These are phyloP conservation scores for Nicotiana tabacum DNA, from an alignment of 257 asterid species.

Conservation along the genomic window DNA sequence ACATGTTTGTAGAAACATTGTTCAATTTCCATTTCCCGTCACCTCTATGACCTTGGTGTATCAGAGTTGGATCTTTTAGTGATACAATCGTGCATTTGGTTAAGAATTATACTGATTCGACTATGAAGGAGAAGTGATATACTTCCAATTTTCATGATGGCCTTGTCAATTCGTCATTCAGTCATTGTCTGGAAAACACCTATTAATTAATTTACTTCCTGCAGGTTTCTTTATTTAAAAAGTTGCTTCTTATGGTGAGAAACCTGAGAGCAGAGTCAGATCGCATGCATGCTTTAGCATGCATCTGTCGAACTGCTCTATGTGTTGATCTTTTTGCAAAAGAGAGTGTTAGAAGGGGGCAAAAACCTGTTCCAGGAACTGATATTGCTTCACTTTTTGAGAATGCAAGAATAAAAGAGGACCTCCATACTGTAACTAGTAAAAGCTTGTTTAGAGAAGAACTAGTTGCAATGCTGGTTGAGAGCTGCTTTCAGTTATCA, in stretches of 20 bases:
- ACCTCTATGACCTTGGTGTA: background rate
- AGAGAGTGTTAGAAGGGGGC: slow-evolving; percentile 85
- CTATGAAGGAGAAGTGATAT: background rate
- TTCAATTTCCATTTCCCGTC: background rate
- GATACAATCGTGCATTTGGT: background rate
- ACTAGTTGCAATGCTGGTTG: slow-evolving; percentile 83
- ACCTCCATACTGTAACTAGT: slow-evolving; percentile 70
- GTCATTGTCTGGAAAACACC: background rate
- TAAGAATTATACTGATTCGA: background rate
- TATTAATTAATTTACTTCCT: slow-evolving; percentile 2
- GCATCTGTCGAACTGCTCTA: slow-evolving; percentile 90
- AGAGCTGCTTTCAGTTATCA: slow-evolving; percentile 91
- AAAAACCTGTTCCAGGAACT: slow-evolving; percentile 83
- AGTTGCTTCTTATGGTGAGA: slow-evolving; percentile 87
- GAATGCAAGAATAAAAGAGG: slow-evolving; percentile 65
- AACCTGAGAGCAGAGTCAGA: slow-evolving; percentile 94
- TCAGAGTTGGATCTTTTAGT: background rate
- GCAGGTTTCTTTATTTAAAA: slow-evolving; percentile 81
- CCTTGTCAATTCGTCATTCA: background rate
- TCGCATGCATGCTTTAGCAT: slow-evolving; percentile 91
- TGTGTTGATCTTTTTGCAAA: slow-evolving; percentile 90
- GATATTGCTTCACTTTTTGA: slow-evolving; percentile 83
- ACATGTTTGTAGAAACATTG: background rate
- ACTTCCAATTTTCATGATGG: background rate
- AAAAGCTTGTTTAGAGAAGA: slow-evolving; percentile 90